phyloP scores from a whole-genome alignment of 176 grass and related monocot genomes.

The Oryza australiensis region DNA sequence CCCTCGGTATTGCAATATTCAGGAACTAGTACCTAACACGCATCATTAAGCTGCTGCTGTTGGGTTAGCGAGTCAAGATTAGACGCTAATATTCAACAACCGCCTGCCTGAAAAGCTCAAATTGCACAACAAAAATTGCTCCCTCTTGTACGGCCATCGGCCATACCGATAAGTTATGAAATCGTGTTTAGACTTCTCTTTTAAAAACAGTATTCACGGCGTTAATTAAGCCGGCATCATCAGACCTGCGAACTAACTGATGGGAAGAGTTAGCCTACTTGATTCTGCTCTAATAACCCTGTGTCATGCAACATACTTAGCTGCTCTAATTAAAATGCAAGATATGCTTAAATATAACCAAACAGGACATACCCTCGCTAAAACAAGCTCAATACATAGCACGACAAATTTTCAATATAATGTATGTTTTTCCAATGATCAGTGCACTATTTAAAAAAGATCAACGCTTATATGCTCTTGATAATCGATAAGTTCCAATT shows the following conservation, averaged over 20 bases:
- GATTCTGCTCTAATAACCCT: constrained; percentile 18
- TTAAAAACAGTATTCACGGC: not conserved
- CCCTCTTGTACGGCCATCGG: not conserved
- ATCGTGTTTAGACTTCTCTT: not conserved
- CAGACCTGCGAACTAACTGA: constrained; percentile 19
- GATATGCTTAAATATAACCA: not conserved
- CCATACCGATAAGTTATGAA: not conserved
- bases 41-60: not conserved
- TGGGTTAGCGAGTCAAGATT: not conserved
- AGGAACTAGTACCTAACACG: not conserved
- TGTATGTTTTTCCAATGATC: not conserved
- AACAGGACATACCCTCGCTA: not conserved
- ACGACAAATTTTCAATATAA: not conserved
- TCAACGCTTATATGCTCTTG: not conserved
- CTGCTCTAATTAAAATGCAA: not conserved
- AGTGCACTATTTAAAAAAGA: not conserved
- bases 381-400: not conserved
- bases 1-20: not conserved
- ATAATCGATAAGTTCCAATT: not conserved
- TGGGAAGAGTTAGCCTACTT: constrained; percentile 42
- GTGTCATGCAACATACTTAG: not conserved
- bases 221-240: constrained; percentile 23
- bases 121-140: not conserved
- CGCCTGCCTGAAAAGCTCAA: not conserved
- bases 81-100: constrained; percentile 9